Evolutionary conservation across 495 filamentous ascomycete genomes (phyloP), one percentile per base, ranked within the genome.

Genomic region (Cairneyella variabilis): DNA sequence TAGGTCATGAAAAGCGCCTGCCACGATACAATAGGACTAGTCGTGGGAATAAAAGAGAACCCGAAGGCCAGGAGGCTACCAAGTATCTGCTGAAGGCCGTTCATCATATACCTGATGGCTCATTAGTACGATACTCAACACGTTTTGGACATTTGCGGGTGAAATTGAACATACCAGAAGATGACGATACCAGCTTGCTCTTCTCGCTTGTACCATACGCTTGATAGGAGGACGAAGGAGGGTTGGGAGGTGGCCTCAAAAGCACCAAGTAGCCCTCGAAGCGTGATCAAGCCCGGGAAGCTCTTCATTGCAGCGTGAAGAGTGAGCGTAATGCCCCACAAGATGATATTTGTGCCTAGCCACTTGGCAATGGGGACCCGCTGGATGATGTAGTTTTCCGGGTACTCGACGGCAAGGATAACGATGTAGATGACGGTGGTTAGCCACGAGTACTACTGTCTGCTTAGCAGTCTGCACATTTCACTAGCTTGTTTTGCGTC

Each of bases 331-430:
- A 72, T 45, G 6, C 80, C 82, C 82, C 82, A 85, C 41, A 79
- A 70, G 42, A 85, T 67, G 28, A 84, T 74, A 52, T 77, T 82
- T 25, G 74, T 64, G 0, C 72, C 77, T 0, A 79, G 82, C 53
- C 79, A 83, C 58, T 83, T 83, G 8, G 78, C 81, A 14, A 83
- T 60, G 3, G 82, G 82, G 0, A 83, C 62, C 1, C 73, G 72
- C 56, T 85, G 81, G 10, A 85, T 73, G 8, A 84, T 73, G 23
- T 73, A 71, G 52, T 77, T 81, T 22, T 79, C 79, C 0, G 79
- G 80, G 59, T 80, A 83, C 58, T 85, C 82, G 74, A 76, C 80
- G 8, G 75, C 76, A 16, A 84, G 72, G 55, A 83, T 82, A 11
- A 77, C 80, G 41, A 84, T 81, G 57, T 85, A 84, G 57, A 84